phyloP scores from a whole-genome alignment of 1,139 yeast species.

The Barnettozyma hawaiiensis region DNA sequence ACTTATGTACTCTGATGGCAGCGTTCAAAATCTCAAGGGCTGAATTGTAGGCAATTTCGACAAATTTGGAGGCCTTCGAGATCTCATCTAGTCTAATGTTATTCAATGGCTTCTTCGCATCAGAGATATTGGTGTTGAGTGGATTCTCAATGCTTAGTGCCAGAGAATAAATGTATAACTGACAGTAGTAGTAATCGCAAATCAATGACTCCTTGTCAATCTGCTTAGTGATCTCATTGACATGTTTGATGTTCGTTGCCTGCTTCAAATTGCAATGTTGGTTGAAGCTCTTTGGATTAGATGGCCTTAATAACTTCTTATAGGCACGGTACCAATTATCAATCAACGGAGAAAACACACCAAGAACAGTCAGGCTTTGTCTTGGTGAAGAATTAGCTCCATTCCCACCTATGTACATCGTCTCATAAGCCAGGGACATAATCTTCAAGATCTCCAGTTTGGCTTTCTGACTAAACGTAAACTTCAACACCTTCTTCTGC shows the following conservation, averaged over 20 bases:
- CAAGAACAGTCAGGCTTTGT: conserved; percentile 65
- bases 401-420: conserved; percentile 54
- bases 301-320: conserved; percentile 46
- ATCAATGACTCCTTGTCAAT: conserved; percentile 67
- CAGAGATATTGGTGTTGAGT: conserved; percentile 23
- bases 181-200: conserved; percentile 80
- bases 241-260: conserved; percentile 28
- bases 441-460: conserved; percentile 74
- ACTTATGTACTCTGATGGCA: conserved; percentile 63
- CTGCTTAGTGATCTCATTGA: conserved; percentile 36
- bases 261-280: conserved; percentile 27
- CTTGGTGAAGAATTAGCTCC: conserved; percentile 51
- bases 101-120: conserved; percentile 22
- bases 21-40: conserved; percentile 76
- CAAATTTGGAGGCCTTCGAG: conserved; percentile 68
- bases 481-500: conserved; percentile 32
- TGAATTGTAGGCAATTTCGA: conserved; percentile 75
- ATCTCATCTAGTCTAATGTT: conserved; percentile 60
- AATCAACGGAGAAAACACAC: conserved; percentile 68
- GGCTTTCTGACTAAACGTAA: conserved; percentile 67
- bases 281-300: conserved; percentile 29
- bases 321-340: conserved; percentile 75
- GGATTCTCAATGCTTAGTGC: conserved; percentile 54
- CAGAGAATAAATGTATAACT: conserved; percentile 74
- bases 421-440: conserved; percentile 77